Evolutionary conservation across 192 early-diverging fungal genomes (phyloP), one percentile per base, ranked within the genome.

Genomic region (Kickxella alabastrina): DNA sequence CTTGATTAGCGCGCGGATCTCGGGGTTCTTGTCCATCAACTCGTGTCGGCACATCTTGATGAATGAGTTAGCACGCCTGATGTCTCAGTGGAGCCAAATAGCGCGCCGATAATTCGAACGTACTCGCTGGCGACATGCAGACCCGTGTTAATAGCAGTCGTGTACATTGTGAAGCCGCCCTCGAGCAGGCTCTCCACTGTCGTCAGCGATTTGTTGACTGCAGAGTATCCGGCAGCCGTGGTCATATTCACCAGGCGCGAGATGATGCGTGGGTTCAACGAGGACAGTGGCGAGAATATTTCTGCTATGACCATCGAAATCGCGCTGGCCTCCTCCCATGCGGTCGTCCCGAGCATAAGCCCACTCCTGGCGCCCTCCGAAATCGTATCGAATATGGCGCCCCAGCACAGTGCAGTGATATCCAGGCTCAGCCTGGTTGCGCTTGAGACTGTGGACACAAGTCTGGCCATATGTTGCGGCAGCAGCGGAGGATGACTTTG

Each of bases 51-150:
- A 82, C 43, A 95, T 69, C 29, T 84, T 68, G 25, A 95, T 84
- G 38, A 95, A 81, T 17, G 89, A 83, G 88, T 84, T 23, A 93
- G 66, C 10, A 91, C 91, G 21, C 87, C 80, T 13, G 93, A 94
- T 0, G 95, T 92, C 59, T 98, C 94, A 6, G 91, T 97, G 2
- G 88, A 85, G 18, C 96, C 96, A 79, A 98, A 97, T 8, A 98
- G 59, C 4, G 90, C 92, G 73, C 97, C 96, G 31, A 97, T 80
- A n/a, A 93, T 69, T 1, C 87, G 83, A 12, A 95, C 92, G 22
- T 83, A 87, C 68, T 95, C 92, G 45, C 93, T 90, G 2, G 90
- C 89, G 17, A 87, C 82, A 26, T 77, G 68, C 41, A 87, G 57
- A 18, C 84, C 71, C 41, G 84, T 77, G 40, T 83, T 84, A 31